These are phyloP conservation scores for Hanseniaspora gamundiae DNA, from an alignment of 1,139 yeast species.

Conservation along the genomic window DNA sequence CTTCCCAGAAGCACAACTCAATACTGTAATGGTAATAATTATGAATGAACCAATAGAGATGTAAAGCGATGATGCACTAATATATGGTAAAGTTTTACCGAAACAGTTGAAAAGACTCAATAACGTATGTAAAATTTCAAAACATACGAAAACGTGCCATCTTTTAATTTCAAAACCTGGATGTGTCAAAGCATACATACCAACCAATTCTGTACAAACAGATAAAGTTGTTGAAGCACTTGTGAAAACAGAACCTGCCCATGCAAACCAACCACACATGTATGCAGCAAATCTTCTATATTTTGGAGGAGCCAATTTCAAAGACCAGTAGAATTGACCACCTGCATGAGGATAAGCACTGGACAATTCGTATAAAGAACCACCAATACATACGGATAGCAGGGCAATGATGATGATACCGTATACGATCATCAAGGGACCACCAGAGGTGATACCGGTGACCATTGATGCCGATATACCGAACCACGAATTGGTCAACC, in stretches of 20 bases:
- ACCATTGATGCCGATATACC: conserved; percentile 55
- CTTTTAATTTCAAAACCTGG: conserved; percentile 34
- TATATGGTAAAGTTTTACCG: conserved; percentile 43
- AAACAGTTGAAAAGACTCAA: conserved; percentile 43
- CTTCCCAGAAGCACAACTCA: conserved; percentile 43
- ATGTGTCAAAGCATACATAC: conserved; percentile 41
- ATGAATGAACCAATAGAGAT: conserved; percentile 41
- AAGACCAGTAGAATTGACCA: conserved; percentile 58
- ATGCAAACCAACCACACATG: conserved; percentile 45
- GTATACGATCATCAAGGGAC: conserved; percentile 54
- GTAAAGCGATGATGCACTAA: conserved; percentile 42
- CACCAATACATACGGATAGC: conserved; percentile 39
- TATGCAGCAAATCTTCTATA: conserved; percentile 41
- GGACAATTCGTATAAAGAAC: conserved; percentile 40
- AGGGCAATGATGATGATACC: conserved; percentile 54
- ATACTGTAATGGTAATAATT: conserved; percentile 43
- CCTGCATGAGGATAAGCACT: conserved; percentile 56
- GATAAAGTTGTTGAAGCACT: conserved; percentile 48
- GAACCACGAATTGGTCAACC: conserved; percentile 59
- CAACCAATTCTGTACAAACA: conserved; percentile 40
- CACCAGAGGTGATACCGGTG: conserved; percentile 54
- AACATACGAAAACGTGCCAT: conserved; percentile 51
- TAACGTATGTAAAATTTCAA: conserved; percentile 32
- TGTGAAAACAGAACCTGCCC: conserved; percentile 49
- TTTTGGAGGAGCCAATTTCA: conserved; percentile 39